A percentile compares a stretch with the other conserved stretches of the same genome.
phyloP scores from a whole-genome alignment of 306 rosid genomes.

The Luffa acutangula region DNA sequence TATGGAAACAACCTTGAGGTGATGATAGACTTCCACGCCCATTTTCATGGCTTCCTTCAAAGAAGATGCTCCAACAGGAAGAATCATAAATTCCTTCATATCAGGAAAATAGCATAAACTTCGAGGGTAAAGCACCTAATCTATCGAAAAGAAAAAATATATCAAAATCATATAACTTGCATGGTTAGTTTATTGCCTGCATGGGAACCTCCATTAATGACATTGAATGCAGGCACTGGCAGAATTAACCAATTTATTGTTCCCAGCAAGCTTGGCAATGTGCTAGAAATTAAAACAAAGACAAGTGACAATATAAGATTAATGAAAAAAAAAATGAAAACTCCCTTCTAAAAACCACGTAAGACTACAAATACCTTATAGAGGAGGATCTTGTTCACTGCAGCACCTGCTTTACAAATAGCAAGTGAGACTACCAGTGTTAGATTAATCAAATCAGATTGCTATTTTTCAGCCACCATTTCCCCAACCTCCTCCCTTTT shows the following conservation, averaged over 20 bases:
- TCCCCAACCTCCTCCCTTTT: no score
- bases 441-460: no score
- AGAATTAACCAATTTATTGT: conserved; percentile 71
- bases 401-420: conserved; percentile 85
- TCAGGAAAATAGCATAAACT: neutral
- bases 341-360: neutral
- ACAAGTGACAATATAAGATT: neutral
- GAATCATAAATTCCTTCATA: conserved; percentile 91
- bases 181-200: conserved; percentile 96
- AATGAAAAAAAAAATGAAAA: neutral
- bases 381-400: conserved; percentile 58
- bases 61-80: conserved; percentile 84
- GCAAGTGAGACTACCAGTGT: conserved; percentile 91
- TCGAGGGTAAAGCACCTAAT: neutral
- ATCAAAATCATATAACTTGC: conserved; percentile 38
- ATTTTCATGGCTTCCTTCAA: conserved; percentile 99
- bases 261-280: conserved; percentile 87
- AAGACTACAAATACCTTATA: conserved; percentile 48
- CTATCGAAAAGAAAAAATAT: neutral
- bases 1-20: conserved; percentile 50
- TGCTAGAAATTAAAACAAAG: conserved; percentile 42
- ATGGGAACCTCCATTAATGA: conserved; percentile 94
- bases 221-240: conserved; percentile 94
- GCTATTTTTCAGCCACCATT: no score
- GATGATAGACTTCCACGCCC: conserved; percentile 96